Base-by-base conservation (phyloP, 768 basidiomycete species). In the Lactarius tabidus region DNA sequence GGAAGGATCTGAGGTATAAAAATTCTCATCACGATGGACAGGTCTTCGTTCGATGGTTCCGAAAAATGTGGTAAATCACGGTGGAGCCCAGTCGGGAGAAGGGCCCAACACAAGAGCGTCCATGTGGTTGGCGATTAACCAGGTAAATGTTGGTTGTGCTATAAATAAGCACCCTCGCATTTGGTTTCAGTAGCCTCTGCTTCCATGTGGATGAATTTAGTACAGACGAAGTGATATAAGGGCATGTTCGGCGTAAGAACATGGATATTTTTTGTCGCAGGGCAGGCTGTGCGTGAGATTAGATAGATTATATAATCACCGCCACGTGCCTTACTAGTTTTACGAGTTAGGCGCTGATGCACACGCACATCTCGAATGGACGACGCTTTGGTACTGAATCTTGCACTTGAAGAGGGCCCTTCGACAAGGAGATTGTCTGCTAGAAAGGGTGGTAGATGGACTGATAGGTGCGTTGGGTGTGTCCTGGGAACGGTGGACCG, bases 371-470 rank as follows among this genome's bases (percentile, higher is more conserved):
- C 23, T 12, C n/a, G n/a, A 48, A 68, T 64, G 62, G 64, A 62
- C 38, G 69, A 70, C 43, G 59, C 38, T 17, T 58, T 70, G 12
- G 67, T 70, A 15, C 57, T 70, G 38, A 70, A 70, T 52, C 58
- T 70, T 20, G 53, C 43, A 48, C 43, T 64, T 20, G 69, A 60
- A n/a, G 69, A 70, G 28, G 64, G 58, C 3, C 36, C 63, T 6
- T 57, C 56, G 1, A 62, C 57, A 1, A 62, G 59, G 53, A 59
- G 45, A 20, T 53, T 38, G 7, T 6, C 26, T 8, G 2, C 58
- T 6, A 70, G 64, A 57, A 70, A 70, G n/a, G 60, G 60, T 31
- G 67, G 67, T 28, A 51, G 67, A 28, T 68, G 69, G 69, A 70
- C 67, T n/a, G 67, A 70, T 17, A 69, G 69, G 69, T 70, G 61